Evolutionary conservation across 2,329 filamentous ascomycete genomes (phyloP), one percentile per base, ranked within the genome.

Genomic region (Alternaria atra): DNA sequence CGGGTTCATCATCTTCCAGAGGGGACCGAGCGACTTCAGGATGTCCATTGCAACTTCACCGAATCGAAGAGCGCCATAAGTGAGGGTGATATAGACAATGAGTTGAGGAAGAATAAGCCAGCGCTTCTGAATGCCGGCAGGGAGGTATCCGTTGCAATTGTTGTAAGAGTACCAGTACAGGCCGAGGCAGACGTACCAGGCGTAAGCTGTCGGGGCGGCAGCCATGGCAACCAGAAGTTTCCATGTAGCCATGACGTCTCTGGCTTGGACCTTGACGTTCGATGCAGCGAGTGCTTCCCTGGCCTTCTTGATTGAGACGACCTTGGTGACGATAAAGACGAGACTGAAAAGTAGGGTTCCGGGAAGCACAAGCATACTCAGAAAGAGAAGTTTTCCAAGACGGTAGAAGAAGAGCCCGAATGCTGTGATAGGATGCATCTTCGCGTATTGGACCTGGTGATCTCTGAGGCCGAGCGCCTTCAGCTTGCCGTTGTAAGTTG

Each of bases 41-140:
- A 99, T 97, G 75, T 99, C 95, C 93, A 99, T 97, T 53, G 94
- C 95, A n/a, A 97, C 90, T 81, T 99, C 95, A 47, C 95, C 95
- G 68, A 98, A 97, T 10, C 95, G 90, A 53, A 99, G 88, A 6
- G 95, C 93, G 5, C 93, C 94, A 78, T 97, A 97, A 0, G 94
- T 97, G 70, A 97, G 91, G 25, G 89, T 86, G 6, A 94, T 91
- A 83, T 97, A 97, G 67, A 96, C 82, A 48, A 92, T 84, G 82
- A 92, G 90, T 51, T 93, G 91, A 39, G 88, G 86, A 9, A 92
- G 77, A 65, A 94, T 89, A 37, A 77, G 65, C 39, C 66, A 74
- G 35, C 70, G 65, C 88, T 90, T 97, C 58, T 94, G 85, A 1
- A 97, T 86, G 84, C 89, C 94, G 3, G 87, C 82, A 1, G 94